Evolutionary conservation across 352 stramenopile species (phyloP).

Genomic region (Phytopythium helicoides): DNA sequence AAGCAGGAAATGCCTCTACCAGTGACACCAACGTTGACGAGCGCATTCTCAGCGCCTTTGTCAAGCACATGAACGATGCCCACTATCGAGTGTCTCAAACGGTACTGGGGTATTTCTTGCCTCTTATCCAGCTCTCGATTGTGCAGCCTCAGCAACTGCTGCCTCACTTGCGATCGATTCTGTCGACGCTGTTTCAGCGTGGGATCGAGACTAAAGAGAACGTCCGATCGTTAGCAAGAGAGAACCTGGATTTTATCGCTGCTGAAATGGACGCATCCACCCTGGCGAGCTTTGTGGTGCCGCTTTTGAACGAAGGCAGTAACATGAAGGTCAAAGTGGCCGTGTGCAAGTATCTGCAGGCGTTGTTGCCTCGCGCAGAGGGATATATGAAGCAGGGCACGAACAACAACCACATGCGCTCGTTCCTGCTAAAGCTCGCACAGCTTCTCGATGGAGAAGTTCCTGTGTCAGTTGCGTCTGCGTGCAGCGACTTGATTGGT

Average conservation of each 20-base stretch:
- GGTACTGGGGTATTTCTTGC: constrained; percentile 56
- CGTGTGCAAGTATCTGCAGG: constrained; percentile 64
- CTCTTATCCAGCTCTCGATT: constrained; percentile 38
- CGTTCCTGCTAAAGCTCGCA: constrained; percentile 66
- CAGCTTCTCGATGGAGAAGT: constrained; percentile 62
- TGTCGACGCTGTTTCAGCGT: constrained; percentile 74
- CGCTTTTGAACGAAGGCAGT: constrained; percentile 63
- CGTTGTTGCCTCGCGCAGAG: constrained; percentile 44
- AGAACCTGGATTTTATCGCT: constrained; percentile 61
- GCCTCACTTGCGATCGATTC: constrained; percentile 50
- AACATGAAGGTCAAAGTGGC: constrained; percentile 80
- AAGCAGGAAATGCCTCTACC: constrained; percentile 1
- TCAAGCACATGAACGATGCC: constrained; percentile 64
- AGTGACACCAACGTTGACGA: constrained; percentile 49
- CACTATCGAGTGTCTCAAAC: constrained; percentile 77
- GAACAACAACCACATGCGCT: constrained; percentile 68
- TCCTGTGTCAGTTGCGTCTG: constrained; percentile 52
- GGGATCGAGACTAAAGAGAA: constrained; percentile 75
- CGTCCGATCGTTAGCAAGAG: constrained; percentile 40
- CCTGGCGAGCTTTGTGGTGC: constrained; percentile 45
- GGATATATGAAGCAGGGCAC: constrained; percentile 60
- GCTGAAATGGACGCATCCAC: constrained; percentile 43
- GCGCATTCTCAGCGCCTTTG: constrained; percentile 45
- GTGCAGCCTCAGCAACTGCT: constrained; percentile 36
- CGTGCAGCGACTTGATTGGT: constrained; percentile 58